A percentile compares a stretch with the other conserved stretches of the same genome.
phyloP scores from a whole-genome alignment of 805 yeast species.

The Candida boidinii region DNA sequence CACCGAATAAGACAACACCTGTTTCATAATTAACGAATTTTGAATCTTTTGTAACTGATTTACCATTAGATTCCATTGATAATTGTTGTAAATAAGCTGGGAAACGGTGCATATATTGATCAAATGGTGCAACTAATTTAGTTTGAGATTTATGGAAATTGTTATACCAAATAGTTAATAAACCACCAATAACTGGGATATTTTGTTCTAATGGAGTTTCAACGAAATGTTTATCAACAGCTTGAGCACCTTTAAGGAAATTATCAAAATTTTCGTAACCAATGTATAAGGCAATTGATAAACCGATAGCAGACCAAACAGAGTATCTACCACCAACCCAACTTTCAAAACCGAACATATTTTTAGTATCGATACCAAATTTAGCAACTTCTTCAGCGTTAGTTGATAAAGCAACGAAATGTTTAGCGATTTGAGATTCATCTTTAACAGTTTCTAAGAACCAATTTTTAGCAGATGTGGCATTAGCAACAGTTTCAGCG shows the following conservation, averaged over 20 bases:
- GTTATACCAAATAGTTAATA: slow-evolving; percentile 96
- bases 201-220: slow-evolving; percentile 81
- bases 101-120: slow-evolving; percentile 98
- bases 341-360: slow-evolving; percentile 96
- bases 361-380: slow-evolving; percentile 94
- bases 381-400: slow-evolving; percentile 85
- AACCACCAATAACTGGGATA: slow-evolving; percentile 90
- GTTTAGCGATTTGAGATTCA: slow-evolving; percentile 77
- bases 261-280: slow-evolving; percentile 91
- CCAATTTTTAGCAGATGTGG: slow-evolving; percentile 93
- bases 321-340: slow-evolving; percentile 99
- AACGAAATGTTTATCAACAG: slow-evolving; percentile 85
- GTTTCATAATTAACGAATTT: slow-evolving; percentile 90
- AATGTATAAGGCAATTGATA: slow-evolving; percentile 88
- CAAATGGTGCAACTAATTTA: slow-evolving; percentile 96
- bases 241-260: slow-evolving; percentile 96
- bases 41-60: slow-evolving; percentile 90
- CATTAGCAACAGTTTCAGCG: slow-evolving; percentile 96
- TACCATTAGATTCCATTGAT: slow-evolving; percentile 99
- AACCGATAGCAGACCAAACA: slow-evolving; percentile 99
- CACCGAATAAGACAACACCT: slow-evolving; percentile 93
- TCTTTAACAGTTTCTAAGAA: slow-evolving; percentile 70
- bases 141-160: slow-evolving; percentile 98
- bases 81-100: slow-evolving; percentile 98
- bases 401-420: slow-evolving; percentile 94